Evolutionary conservation across 306 rosid genomes (phyloP), one percentile per base, ranked within the genome.

Genomic region (Carpinus fangiana): DNA sequence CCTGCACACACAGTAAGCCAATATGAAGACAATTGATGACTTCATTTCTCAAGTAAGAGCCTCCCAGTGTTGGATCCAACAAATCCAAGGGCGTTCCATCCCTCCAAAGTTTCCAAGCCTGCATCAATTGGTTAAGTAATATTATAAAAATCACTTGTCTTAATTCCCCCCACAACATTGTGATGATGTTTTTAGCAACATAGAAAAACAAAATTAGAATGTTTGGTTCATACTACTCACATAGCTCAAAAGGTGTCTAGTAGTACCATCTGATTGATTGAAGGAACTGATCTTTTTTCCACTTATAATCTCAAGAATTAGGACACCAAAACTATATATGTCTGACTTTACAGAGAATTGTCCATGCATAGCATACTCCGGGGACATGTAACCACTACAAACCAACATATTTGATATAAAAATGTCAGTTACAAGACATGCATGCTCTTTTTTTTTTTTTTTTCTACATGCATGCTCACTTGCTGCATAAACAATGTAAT

Each of bases 331-430:
- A 23, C 86, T 85, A 4, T 55, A 85, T 0, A 85, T 64, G 26
- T 85, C 89, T 0, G 89, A 82, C 4, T 82, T 86, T 1, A 68
- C 28, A 0, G 82, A 87, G 13, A 81, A 69, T 0, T 67, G 50
- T 18, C 88, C 86, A 20, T 76, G 78, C 79, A 84, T 84, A 7
- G 82, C 88, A 81, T 87, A 87, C 7, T 87, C 86, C 0, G 82
- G 90, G 69, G 88, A 12, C 86, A 87, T 87, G 18, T 87, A 87
- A 55, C 90, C 88, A 1, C 86, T 84, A 0, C 12, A 81, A 76
- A 18, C 7, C 48, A 0, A 13, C 7, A 14, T 23, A 21, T 50
- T 20, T 10, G 9, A 70, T 21, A 1, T n/a, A 4, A 1, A 7
- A 43, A 18, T 66, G 28, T 45, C 17, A n/a, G 6, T 46, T 20